Evolutionary conservation across 768 basidiomycete species (phyloP), one percentile per base, ranked within the genome.

Genomic region (Fibroporia radiculosa): DNA sequence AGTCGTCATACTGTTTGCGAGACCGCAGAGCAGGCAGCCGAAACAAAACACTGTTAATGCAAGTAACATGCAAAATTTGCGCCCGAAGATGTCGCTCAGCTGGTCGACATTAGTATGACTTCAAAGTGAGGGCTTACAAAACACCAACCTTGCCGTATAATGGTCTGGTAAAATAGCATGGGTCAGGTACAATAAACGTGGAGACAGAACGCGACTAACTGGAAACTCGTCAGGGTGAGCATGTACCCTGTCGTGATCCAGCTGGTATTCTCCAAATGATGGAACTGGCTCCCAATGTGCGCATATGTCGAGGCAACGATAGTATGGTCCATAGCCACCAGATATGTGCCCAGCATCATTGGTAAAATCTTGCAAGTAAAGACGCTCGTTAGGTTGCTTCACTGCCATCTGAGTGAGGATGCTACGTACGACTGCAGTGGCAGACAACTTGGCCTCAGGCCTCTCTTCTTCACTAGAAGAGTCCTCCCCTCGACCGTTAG

Each of bases 181-280:
- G n/a, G 43, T 10, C 13, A 28, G 31, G 12, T 16, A 14, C n/a
- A 38, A 26, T 31, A n/a, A n/a, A n/a, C n/a, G n/a, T n/a, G n/a
- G n/a, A n/a, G 20, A 40, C 35, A 22, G 13, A 25, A 8, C 6
- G 27, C 26, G 20, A 62, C 70, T 35, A 36, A 80, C 79, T 80
- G 80, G 49, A 81, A 77, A 47, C 72, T 76, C 0, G 79, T 75
- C 29, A 75, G 60, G 0, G 78, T 77, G 44, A 82, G 56, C 63
- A 82, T 69, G 53, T 81, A 81, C 0, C 74, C 73, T 0, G 79
- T 81, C 3, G 78, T 74, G 23, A 82, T 77, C 79, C 79, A 82
- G 49, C 78, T 79, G 0, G 78, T 78, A 45, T 74, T 80, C 48
- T 81, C 76, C 3, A 82, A 67, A 55, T 78, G 71, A 5, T 79